Conservation (phyloP, 768 basidiomycete genomes). For the Pluteus cervinus region DNA sequence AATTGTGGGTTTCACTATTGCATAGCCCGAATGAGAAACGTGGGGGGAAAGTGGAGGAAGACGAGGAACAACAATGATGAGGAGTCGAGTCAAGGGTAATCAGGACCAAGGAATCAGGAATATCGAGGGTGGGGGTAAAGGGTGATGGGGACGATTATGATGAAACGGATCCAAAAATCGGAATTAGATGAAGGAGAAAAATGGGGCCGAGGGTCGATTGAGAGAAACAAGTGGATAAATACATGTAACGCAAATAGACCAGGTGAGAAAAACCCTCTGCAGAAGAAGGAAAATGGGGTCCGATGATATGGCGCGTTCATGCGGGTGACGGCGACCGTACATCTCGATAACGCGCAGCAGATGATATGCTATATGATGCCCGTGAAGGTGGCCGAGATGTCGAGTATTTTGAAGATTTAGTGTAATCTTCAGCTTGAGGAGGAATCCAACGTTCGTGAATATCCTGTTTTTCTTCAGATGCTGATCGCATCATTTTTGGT, state of each 20-base stretch:
- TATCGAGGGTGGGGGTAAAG: constrained; percentile 7
- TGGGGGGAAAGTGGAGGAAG: constrained; percentile 9
- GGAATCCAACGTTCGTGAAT: constrained; percentile 66
- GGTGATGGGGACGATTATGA: no score
- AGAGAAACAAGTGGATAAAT: constrained; percentile 1
- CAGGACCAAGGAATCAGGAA: constrained; percentile 5
- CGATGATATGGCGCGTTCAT: no score
- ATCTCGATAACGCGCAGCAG: constrained; percentile 10
- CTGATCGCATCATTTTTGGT: constrained; percentile 52
- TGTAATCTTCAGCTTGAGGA: constrained; percentile 20
- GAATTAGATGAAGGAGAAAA: constrained; percentile 4
- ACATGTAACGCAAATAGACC: constrained; percentile 8
- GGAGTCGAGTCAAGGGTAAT: constrained; percentile 6
- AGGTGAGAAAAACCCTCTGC: no score
- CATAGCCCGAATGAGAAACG: constrained; percentile 21
- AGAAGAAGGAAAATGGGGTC: no score
- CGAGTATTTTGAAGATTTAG: constrained; percentile 7
- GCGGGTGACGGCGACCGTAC: constrained; percentile 15
- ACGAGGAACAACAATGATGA: constrained; percentile 8
- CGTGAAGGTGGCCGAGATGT: constrained; percentile 22
- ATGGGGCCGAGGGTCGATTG: neutral
- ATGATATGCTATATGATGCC: constrained; percentile 16
- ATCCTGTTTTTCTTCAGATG: constrained; percentile 61
- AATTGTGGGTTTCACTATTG: no score
- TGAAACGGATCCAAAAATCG: no score